Conservation (phyloP, 352 stramenopile species). For the Pythium dissimile region DNA sequence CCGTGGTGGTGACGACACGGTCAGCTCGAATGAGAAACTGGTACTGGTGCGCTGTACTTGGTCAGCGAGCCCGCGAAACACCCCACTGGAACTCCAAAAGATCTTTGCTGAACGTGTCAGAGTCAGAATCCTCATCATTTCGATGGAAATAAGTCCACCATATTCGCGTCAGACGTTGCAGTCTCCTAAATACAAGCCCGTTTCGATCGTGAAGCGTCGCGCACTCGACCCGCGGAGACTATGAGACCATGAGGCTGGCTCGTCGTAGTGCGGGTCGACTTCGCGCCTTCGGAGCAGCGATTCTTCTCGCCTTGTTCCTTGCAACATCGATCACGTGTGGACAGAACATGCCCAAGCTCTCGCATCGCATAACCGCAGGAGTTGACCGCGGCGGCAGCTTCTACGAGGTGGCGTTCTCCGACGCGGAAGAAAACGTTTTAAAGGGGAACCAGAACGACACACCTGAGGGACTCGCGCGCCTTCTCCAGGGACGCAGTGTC, state of each 20-base stretch:
- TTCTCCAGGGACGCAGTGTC: slow-evolving; percentile 31
- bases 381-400: background rate
- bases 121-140: no score
- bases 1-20: no score
- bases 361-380: background rate
- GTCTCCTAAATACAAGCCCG: background rate
- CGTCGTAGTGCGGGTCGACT: no score
- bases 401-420: slow-evolving; percentile 40
- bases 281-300: no score
- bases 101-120: no score
- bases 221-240: background rate
- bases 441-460: slow-evolving; percentile 38
- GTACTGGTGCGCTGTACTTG: no score
- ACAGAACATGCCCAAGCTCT: background rate
- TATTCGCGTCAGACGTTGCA: background rate
- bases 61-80: no score
- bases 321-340: background rate
- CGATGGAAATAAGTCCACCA: background rate
- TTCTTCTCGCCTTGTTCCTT: background rate
- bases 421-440: slow-evolving; percentile 51
- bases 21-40: no score
- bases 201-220: background rate
- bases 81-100: no score
- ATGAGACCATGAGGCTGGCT: no score
- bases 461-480: slow-evolving; percentile 28